phyloP scores from a whole-genome alignment of 257 asterid genomes.

The Rauvolfia tetraphylla region DNA sequence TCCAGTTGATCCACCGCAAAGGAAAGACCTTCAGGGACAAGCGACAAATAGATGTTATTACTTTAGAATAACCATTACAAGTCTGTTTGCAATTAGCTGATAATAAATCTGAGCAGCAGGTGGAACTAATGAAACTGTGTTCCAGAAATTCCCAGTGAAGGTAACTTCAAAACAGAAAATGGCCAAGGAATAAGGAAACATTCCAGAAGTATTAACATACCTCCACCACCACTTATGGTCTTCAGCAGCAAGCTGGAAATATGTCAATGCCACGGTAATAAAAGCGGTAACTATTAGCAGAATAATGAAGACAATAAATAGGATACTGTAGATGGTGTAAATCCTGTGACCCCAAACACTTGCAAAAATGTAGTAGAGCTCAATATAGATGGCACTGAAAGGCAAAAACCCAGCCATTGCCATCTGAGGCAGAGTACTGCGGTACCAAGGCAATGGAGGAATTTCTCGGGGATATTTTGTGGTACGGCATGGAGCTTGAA shows the following conservation, averaged over 20 bases:
- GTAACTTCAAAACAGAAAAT: not conserved
- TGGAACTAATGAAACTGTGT: not conserved
- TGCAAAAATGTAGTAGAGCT: slow-evolving; percentile 49
- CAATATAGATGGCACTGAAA: slow-evolving; percentile 50
- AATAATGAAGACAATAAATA: slow-evolving; percentile 44
- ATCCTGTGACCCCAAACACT: slow-evolving; percentile 55
- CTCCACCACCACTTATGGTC: slow-evolving; percentile 60
- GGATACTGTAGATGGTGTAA: slow-evolving; percentile 44
- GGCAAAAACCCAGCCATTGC: slow-evolving; percentile 54
- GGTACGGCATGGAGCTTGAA: slow-evolving; percentile 50
- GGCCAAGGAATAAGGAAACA: not conserved
- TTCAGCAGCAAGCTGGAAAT: slow-evolving; percentile 51
- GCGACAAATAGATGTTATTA: slow-evolving; percentile 5
- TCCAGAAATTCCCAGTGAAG: not conserved
- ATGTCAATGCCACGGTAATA: slow-evolving; percentile 47
- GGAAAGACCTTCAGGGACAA: slow-evolving; percentile 55
- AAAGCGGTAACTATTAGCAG: slow-evolving; percentile 46
- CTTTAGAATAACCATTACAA: not conserved
- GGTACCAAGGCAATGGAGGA: slow-evolving; percentile 45
- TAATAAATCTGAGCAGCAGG: not conserved
- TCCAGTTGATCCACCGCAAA: slow-evolving; percentile 93
- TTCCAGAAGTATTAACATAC: slow-evolving; percentile 16
- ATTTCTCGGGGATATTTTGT: slow-evolving; percentile 49
- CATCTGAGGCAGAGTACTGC: slow-evolving; percentile 46
- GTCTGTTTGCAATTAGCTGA: not conserved